These are phyloP conservation scores for Rhynchospora tenuis DNA, from an alignment of 176 grass and related monocot genomes.

Conservation along the genomic window DNA sequence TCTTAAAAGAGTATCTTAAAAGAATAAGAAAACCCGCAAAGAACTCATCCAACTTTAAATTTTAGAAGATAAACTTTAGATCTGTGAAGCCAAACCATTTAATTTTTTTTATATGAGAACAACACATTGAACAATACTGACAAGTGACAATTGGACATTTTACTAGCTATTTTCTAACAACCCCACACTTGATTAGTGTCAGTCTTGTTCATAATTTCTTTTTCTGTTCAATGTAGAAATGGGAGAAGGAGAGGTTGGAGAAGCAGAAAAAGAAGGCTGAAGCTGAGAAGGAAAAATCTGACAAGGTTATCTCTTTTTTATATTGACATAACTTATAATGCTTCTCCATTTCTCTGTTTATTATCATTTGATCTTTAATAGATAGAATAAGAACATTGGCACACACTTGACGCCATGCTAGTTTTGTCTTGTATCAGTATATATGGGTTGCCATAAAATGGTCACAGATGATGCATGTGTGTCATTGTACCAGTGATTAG, in stretches of 20 bases:
- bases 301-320: slow-evolving; percentile 17
- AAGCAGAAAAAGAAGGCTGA: slow-evolving; percentile 54
- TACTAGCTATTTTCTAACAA: not conserved
- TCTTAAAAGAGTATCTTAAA: not conserved
- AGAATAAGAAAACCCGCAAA: not conserved
- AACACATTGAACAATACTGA: not conserved
- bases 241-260: slow-evolving; percentile 78
- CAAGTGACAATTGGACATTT: not conserved
- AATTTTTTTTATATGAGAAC: not conserved
- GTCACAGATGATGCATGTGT: not conserved
- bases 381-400: not conserved
- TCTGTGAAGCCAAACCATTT: not conserved
- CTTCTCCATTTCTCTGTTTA: not conserved
- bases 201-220: not conserved
- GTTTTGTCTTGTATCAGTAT: not conserved
- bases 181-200: not conserved
- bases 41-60: not conserved
- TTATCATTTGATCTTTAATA: not conserved
- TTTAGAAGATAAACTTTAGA: not conserved
- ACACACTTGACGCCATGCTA: not conserved
- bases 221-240: slow-evolving; percentile 44
- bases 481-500: not conserved
- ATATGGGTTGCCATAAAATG: not conserved
- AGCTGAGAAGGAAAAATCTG: slow-evolving; percentile 27
- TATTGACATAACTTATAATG: not conserved